Conservation (phyloP, 2,329 filamentous ascomycete genomes). For the Alternaria alternata region DNA sequence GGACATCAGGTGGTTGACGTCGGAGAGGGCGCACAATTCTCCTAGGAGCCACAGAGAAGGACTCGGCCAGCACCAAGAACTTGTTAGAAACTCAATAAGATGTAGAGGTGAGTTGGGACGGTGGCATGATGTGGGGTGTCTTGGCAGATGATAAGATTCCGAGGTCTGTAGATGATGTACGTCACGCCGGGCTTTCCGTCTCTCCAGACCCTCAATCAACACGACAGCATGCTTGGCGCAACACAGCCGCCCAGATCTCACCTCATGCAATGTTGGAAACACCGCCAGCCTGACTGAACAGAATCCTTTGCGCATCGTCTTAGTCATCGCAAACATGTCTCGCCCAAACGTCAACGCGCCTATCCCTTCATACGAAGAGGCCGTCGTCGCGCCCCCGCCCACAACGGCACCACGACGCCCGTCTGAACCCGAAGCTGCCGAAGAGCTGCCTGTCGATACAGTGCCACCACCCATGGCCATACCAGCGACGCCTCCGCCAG, state of each 20-base stretch:
- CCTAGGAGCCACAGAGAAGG: neutral
- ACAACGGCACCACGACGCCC: neutral
- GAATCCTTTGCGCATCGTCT: neutral
- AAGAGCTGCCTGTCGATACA: neutral
- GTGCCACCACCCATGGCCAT: neutral
- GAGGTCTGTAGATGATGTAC: constrained; percentile 3
- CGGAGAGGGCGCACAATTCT: constrained; percentile 1
- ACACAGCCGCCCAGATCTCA: neutral
- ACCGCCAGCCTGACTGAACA: neutral
- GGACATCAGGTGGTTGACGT: constrained; percentile 43
- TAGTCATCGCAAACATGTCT: constrained; percentile 7
- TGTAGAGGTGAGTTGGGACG: neutral
- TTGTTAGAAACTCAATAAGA: neutral
- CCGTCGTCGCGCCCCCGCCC: constrained; percentile 10
- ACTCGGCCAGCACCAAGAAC: neutral
- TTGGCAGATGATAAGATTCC: neutral
- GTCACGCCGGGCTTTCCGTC: constrained; percentile 11
- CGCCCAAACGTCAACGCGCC: constrained; percentile 6
- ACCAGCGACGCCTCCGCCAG: constrained; percentile 1
- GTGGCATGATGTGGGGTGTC: neutral
- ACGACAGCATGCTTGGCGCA: constrained; percentile 11
- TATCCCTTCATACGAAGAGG: constrained; percentile 32
- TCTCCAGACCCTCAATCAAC: constrained; percentile 2
- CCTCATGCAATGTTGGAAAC: neutral
- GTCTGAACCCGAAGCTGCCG: constrained; percentile 1